phyloP scores from a whole-genome alignment of 139 green algal species.

The Coccomyxa sp. region DNA sequence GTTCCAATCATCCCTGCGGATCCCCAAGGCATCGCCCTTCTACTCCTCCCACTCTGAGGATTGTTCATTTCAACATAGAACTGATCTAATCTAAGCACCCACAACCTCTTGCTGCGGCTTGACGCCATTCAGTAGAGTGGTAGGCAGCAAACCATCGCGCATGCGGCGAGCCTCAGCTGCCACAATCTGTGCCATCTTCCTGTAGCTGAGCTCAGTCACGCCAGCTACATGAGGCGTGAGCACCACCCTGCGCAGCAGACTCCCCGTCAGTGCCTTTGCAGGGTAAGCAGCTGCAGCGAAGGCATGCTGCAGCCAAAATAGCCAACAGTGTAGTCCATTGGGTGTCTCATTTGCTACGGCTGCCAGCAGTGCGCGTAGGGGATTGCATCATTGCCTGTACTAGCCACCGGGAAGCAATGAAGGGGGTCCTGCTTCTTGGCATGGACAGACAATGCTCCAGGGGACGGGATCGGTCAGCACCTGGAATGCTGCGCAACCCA shows the following conservation, averaged over 20 bases:
- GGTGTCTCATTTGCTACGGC: too few species aligned
- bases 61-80: neutral
- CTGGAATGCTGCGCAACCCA: constrained; percentile 29
- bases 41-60: neutral
- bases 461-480: constrained; percentile 5
- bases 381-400: too few species aligned
- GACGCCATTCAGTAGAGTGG: neutral
- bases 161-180: constrained; percentile 22
- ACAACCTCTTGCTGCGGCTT: neutral
- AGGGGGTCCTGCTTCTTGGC: neutral
- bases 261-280: neutral
- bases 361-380: too few species aligned
- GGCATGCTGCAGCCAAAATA: too few species aligned
- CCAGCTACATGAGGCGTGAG: constrained; percentile 66
- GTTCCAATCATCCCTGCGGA: neutral
- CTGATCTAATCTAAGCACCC: too few species aligned
- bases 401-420: too few species aligned
- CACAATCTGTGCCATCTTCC: constrained; percentile 52
- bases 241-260: constrained; percentile 21
- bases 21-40: neutral
- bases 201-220: constrained; percentile 59
- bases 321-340: neutral
- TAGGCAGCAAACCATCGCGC: constrained; percentile 4
- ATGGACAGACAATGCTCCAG: neutral
- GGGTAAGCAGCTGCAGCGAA: neutral